Percentiles rank a stretch among this genome's conserved stretches.
phyloP scores from a whole-genome alignment of 2,329 filamentous ascomycete genomes.

The Calycina herbarum region DNA sequence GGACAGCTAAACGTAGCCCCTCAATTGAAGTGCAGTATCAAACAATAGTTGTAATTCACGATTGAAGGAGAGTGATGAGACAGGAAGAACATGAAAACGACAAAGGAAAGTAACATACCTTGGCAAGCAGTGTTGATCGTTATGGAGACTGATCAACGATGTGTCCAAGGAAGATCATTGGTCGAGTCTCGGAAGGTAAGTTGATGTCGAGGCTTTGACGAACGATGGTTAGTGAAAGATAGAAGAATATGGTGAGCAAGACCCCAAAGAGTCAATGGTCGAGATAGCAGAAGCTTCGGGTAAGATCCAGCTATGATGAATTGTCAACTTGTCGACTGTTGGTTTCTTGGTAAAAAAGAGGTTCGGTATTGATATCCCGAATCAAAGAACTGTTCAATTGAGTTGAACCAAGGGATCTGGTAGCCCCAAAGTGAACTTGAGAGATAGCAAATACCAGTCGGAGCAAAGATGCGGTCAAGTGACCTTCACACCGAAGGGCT shows the following conservation, averaged over 20 bases:
- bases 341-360: background rate
- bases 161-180: background rate
- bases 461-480: background rate
- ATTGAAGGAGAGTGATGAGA: background rate
- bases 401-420: background rate
- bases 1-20: background rate
- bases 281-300: background rate
- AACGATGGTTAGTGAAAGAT: background rate
- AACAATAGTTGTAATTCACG: background rate
- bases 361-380: background rate
- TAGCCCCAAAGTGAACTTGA: background rate
- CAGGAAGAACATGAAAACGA: background rate
- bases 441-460: conserved; percentile 2
- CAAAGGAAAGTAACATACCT: background rate
- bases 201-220: background rate
- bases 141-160: background rate
- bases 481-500: background rate
- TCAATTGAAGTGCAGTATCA: background rate
- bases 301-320: background rate
- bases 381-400: background rate
- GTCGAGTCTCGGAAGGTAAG: background rate
- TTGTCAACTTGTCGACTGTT: background rate
- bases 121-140: background rate
- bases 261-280: background rate
- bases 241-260: background rate